Conservation (phyloP, 2,329 filamentous ascomycete genomes). For the Arthrocladium fulminans region DNA sequence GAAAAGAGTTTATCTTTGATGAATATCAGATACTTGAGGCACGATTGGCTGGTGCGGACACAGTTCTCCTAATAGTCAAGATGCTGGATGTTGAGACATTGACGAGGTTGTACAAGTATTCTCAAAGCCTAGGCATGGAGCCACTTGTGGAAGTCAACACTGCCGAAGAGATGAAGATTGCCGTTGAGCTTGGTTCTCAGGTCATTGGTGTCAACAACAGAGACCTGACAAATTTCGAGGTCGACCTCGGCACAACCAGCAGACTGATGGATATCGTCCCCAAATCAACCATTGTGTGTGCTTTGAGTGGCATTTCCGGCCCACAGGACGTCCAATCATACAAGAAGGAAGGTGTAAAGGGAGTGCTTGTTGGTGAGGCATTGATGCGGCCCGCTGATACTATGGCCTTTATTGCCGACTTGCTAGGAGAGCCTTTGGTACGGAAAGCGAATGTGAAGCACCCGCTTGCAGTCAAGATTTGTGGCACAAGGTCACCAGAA, state of each 20-base stretch:
- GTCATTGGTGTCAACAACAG: constrained; percentile 97
- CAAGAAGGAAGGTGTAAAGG: constrained; percentile 79
- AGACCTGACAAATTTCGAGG: constrained; percentile 91
- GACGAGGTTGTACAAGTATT: constrained; percentile 76
- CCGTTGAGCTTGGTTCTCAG: constrained; percentile 75
- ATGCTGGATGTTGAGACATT: constrained; percentile 77
- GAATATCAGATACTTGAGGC: constrained; percentile 98
- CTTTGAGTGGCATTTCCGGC: constrained; percentile 85
- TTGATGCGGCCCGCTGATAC: constrained; percentile 87
- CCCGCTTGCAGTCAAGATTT: constrained; percentile 78
- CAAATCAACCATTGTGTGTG: constrained; percentile 78
- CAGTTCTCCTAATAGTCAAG: constrained; percentile 91
- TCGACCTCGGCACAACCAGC: constrained; percentile 86
- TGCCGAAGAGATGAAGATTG: constrained; percentile 80
- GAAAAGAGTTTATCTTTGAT: constrained; percentile 96
- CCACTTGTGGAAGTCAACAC: constrained; percentile 95
- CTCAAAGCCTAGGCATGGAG: constrained; percentile 86
- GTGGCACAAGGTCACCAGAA: constrained; percentile 76
- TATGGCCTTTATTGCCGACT: constrained; percentile 68
- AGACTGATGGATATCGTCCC: constrained; percentile 80
- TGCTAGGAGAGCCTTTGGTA: constrained; percentile 53
- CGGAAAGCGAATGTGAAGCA: constrained; percentile 27
- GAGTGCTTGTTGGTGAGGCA: constrained; percentile 88
- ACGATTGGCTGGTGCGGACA: constrained; percentile 84
- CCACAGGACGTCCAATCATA: constrained; percentile 82